Percentiles rank a stretch among this genome's conserved stretches.
Evolutionary conservation across 805 yeast species (phyloP).

Genomic region (Cyberlindnera meyerae): DNA sequence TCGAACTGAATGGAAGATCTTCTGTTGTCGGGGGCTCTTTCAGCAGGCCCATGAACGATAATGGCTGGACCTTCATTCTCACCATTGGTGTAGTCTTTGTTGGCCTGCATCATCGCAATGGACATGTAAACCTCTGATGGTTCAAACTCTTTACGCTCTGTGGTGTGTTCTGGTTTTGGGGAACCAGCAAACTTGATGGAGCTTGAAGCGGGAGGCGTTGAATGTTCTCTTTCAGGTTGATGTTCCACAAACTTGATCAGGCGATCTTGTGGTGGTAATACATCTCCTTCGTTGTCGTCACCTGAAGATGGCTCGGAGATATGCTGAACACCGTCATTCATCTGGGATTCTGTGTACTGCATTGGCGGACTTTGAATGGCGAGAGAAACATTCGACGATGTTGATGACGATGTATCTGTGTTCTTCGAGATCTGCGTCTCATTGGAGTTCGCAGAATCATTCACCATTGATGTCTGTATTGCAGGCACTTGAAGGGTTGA

Average conservation of each 20-base stretch:
- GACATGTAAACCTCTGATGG: conserved; percentile 85
- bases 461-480: not conserved
- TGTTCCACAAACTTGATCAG: conserved; percentile 9
- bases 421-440: conserved; percentile 7
- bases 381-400: conserved; percentile 15
- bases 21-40: conserved; percentile 40
- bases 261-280: conserved; percentile 9
- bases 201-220: not conserved
- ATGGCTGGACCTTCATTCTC: conserved; percentile 74
- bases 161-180: conserved; percentile 19
- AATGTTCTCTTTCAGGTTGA: not conserved
- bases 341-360: conserved; percentile 7
- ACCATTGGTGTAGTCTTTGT: conserved; percentile 28
- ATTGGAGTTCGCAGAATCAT: not conserved
- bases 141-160: conserved; percentile 44
- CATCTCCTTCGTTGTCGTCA: conserved; percentile 11
- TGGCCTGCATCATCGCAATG: conserved; percentile 65
- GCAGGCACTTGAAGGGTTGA: not conserved
- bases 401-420: conserved; percentile 10
- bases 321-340: conserved; percentile 13
- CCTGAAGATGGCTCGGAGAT: conserved; percentile 25
- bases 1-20: conserved; percentile 28
- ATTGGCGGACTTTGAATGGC: conserved; percentile 4
- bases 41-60: conserved; percentile 74
- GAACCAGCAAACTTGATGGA: conserved; percentile 23